Evolutionary conservation across 2,329 filamentous ascomycete species (phyloP).

Genomic region (Nigrospora osmanthi): DNA sequence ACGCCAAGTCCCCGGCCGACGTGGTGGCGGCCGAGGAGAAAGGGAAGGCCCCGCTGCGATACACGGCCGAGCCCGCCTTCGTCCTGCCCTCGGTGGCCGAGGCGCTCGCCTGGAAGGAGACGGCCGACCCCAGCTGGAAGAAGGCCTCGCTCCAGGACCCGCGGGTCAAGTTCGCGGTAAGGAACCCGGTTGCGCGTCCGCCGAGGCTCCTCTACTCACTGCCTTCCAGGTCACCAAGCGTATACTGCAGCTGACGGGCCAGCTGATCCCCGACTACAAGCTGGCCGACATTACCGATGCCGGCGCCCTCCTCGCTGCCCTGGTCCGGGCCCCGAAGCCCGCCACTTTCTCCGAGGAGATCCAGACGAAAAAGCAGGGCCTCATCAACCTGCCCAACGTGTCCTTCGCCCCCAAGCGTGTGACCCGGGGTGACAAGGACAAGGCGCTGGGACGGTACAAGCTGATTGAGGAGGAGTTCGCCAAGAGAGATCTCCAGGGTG

Average conservation of each 20-base stretch:
- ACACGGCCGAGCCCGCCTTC: not conserved
- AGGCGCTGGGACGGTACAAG: constrained; percentile 69
- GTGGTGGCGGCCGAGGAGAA: constrained; percentile 14
- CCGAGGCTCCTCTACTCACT: constrained; percentile 5
- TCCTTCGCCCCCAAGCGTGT: constrained; percentile 55
- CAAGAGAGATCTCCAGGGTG: constrained; percentile 49
- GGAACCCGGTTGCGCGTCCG: constrained; percentile 21
- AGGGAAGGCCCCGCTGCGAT: not conserved
- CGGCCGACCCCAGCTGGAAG: constrained; percentile 51
- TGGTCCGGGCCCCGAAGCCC: constrained; percentile 46
- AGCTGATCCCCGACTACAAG: constrained; percentile 63
- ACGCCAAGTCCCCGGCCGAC: constrained; percentile 24
- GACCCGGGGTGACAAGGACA: constrained; percentile 66
- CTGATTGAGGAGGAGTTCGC: constrained; percentile 64
- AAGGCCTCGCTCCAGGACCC: constrained; percentile 46
- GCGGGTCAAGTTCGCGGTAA: constrained; percentile 65
- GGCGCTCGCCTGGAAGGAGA: constrained; percentile 31
- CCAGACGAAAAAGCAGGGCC: constrained; percentile 20
- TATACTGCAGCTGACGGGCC: constrained; percentile 72
- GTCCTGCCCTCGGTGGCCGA: constrained; percentile 24
- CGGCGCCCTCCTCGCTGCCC: constrained; percentile 43
- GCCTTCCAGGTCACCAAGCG: constrained; percentile 65
- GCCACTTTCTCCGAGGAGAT: constrained; percentile 58
- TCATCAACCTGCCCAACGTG: constrained; percentile 57
- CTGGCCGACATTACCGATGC: constrained; percentile 50